Evolutionary conservation across 495 filamentous ascomycete species (phyloP).

Genomic region (Daldinia caldariorum): DNA sequence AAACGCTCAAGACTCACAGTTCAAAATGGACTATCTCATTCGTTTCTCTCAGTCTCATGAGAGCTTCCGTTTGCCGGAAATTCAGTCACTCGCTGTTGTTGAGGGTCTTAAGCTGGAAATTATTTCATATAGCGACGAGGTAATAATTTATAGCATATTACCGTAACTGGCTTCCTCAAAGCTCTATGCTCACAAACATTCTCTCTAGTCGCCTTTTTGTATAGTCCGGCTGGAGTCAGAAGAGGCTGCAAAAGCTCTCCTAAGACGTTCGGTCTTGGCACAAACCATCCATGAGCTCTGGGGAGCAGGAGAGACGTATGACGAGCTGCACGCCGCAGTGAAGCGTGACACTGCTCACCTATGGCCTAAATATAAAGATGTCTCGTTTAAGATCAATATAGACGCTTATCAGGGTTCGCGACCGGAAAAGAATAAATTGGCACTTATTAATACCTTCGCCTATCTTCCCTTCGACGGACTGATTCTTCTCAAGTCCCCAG

Average conservation of each 20-base stretch:
- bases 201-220: constrained; percentile 79
- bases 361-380: constrained; percentile 69
- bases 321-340: constrained; percentile 73
- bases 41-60: constrained; percentile 91
- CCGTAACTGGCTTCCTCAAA: neutral
- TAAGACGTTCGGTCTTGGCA: constrained; percentile 79
- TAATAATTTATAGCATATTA: constrained; percentile 51
- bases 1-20: constrained; percentile 8
- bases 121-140: constrained; percentile 74
- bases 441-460: constrained; percentile 80
- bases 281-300: constrained; percentile 89
- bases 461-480: constrained; percentile 81
- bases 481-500: constrained; percentile 75
- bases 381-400: constrained; percentile 82
- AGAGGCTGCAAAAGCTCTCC: constrained; percentile 69
- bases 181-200: constrained; percentile 20
- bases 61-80: constrained; percentile 85
- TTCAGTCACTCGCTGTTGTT: constrained; percentile 81
- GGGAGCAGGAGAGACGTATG: constrained; percentile 75
- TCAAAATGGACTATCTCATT: constrained; percentile 80
- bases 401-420: constrained; percentile 81
- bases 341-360: constrained; percentile 63
- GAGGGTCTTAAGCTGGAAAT: constrained; percentile 74
- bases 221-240: constrained; percentile 74
- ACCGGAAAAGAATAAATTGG: constrained; percentile 63